Evolutionary conservation across 768 basidiomycete species (phyloP).

Genomic region (Kwoniella dendrophila): DNA sequence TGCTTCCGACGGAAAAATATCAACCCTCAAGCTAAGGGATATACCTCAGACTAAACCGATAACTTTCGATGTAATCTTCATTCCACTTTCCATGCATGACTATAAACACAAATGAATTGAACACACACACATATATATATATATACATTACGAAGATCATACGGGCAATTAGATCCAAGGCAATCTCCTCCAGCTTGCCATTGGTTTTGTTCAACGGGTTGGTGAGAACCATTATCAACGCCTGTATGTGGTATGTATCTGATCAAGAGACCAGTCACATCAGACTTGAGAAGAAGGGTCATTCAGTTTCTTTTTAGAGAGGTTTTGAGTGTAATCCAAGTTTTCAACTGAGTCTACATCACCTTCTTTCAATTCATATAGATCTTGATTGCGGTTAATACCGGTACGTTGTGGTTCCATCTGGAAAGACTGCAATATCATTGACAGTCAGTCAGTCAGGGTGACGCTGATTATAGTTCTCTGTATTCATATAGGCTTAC

Average conservation of each 20-base stretch:
- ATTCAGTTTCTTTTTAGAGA: conserved; percentile 8
- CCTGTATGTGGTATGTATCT: no score
- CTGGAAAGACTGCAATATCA: background rate
- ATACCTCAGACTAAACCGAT: background rate
- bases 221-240: no score
- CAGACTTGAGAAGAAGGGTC: background rate
- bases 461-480: background rate
- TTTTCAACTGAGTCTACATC: conserved; percentile 7
- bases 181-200: no score
- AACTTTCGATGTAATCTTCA: no score
- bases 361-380: conserved; percentile 7
- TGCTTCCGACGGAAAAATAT: background rate
- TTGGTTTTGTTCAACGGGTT: no score
- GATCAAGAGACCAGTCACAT: background rate
- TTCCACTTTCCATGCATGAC: no score
- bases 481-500: conserved; percentile 1
- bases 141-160: no score
- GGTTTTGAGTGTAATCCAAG: conserved; percentile 6
- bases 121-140: no score
- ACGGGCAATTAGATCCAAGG: no score
- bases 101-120: no score
- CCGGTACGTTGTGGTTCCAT: background rate
- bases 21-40: background rate
- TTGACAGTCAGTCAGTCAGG: background rate
- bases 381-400: background rate